phyloP scores from a whole-genome alignment of 345 rosid genomes.

The Rhodamnia argentea region DNA sequence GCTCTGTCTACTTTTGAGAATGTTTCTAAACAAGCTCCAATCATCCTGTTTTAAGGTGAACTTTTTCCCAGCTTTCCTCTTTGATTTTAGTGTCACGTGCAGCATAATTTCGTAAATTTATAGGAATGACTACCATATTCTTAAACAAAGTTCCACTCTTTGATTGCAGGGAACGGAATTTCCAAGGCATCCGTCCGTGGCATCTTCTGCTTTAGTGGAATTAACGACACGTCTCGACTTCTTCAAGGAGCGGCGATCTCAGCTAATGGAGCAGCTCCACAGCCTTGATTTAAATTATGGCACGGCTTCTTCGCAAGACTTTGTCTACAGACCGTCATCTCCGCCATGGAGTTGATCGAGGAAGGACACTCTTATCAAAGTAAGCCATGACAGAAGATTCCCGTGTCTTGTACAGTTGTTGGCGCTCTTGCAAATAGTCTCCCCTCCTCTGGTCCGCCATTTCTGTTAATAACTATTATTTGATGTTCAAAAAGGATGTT shows the following conservation, averaged over 20 bases:
- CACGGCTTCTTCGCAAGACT: constrained; percentile 68
- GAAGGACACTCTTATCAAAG: neutral
- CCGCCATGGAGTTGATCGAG: constrained; percentile 74
- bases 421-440: constrained; percentile 30
- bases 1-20: neutral
- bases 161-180: constrained; percentile 56
- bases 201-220: constrained; percentile 88
- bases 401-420: constrained; percentile 42
- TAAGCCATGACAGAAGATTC: neutral
- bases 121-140: neutral
- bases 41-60: neutral
- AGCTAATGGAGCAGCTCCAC: constrained; percentile 97
- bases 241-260: constrained; percentile 97
- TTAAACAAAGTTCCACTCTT: neutral
- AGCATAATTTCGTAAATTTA: neutral
- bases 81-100: neutral
- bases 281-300: constrained; percentile 90
- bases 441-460: neutral
- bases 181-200: constrained; percentile 67
- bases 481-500: neutral
- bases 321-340: constrained; percentile 70
- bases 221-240: constrained; percentile 93
- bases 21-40: neutral
- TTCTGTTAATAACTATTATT: neutral
- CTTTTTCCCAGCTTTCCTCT: neutral